These are phyloP conservation scores for Fusarium robinianum DNA, from an alignment of 2,329 filamentous ascomycete species.

Conservation along the genomic window DNA sequence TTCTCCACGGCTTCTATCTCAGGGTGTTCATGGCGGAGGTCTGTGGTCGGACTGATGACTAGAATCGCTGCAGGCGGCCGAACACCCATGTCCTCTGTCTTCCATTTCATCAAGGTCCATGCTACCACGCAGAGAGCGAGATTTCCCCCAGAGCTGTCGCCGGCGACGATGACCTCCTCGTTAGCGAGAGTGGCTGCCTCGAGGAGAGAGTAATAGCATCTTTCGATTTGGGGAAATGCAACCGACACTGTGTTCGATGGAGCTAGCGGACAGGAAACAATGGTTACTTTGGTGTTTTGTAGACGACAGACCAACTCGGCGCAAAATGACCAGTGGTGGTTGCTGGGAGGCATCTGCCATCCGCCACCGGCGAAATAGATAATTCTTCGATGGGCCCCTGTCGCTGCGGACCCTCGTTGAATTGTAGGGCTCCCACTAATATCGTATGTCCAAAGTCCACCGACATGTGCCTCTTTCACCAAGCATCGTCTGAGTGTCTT, in stretches of 20 bases:
- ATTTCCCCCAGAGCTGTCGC: slow-evolving; percentile 62
- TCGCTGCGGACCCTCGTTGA: slow-evolving; percentile 19
- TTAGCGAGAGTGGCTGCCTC: slow-evolving; percentile 40
- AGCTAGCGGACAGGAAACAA: slow-evolving; percentile 59
- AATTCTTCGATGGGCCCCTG: slow-evolving; percentile 39
- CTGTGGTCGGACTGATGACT: slow-evolving; percentile 52
- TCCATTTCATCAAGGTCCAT: slow-evolving; percentile 42
- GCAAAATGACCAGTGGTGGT: slow-evolving; percentile 57
- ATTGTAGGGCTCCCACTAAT: slow-evolving; percentile 7
- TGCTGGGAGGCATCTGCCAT: slow-evolving; percentile 56
- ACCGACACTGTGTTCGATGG: slow-evolving; percentile 55
- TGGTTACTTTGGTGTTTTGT: slow-evolving; percentile 46
- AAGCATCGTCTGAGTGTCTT: slow-evolving; percentile 22
- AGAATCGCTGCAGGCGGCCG: slow-evolving; percentile 44
- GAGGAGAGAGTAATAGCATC: slow-evolving; percentile 50
- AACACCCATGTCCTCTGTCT: slow-evolving; percentile 18
- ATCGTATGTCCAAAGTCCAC: slow-evolving; percentile 37
- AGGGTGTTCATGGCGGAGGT: slow-evolving; percentile 31
- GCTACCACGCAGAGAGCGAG: slow-evolving; percentile 46
- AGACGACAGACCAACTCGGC: slow-evolving; percentile 50
- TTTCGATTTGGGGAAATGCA: slow-evolving; percentile 52
- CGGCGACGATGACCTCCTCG: slow-evolving; percentile 54
- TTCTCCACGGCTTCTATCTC: slow-evolving; percentile 25
- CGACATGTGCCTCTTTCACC: slow-evolving; percentile 23
- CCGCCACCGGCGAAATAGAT: slow-evolving; percentile 62